Conservation (phyloP, 2,329 filamentous ascomycete species). For the Bipolaris oryzae region DNA sequence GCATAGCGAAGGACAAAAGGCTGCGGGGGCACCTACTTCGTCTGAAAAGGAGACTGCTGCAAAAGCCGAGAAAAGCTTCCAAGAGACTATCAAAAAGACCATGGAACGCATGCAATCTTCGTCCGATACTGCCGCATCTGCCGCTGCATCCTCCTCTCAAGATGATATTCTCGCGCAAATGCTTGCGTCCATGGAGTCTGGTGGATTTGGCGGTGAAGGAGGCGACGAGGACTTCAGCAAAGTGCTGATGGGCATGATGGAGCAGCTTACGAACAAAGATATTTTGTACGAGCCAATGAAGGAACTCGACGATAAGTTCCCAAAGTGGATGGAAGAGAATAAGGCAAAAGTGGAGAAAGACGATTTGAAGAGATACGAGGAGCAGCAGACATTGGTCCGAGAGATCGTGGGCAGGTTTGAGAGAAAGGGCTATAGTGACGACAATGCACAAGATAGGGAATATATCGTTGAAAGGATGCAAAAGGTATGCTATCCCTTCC, state of each 20-base stretch:
- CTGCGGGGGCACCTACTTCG: slow-evolving; percentile 3
- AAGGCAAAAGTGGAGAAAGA: slow-evolving; percentile 66
- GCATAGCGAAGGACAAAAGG: slow-evolving; percentile 29
- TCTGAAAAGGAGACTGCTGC: slow-evolving; percentile 28
- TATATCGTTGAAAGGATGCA: slow-evolving; percentile 98
- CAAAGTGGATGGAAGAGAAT: slow-evolving; percentile 84
- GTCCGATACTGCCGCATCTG: slow-evolving; percentile 80
- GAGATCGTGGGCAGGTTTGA: slow-evolving; percentile 94
- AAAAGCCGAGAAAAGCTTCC: slow-evolving; percentile 72
- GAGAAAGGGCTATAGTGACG: slow-evolving; percentile 77
- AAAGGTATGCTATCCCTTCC: slow-evolving; percentile 64
- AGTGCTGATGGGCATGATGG: slow-evolving; percentile 98
- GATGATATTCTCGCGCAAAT: slow-evolving; percentile 92
- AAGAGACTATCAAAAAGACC: slow-evolving; percentile 88
- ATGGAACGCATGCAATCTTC: slow-evolving; percentile 97
- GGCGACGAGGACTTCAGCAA: slow-evolving; percentile 88
- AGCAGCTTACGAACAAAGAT: slow-evolving; percentile 97
- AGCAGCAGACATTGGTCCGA: slow-evolving; percentile 77
- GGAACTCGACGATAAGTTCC: slow-evolving; percentile 91
- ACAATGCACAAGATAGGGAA: slow-evolving; percentile 79
- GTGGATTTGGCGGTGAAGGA: slow-evolving; percentile 59
- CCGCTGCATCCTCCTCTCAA: slow-evolving; percentile 63
- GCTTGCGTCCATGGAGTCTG: slow-evolving; percentile 82
- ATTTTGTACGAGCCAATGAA: slow-evolving; percentile 99
- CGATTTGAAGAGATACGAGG: slow-evolving; percentile 79